Percentiles rank a stretch among this genome's conserved stretches.
Evolutionary conservation across 169 alveolate genomes (phyloP).

Genomic region (Plasmodium relictum): DNA sequence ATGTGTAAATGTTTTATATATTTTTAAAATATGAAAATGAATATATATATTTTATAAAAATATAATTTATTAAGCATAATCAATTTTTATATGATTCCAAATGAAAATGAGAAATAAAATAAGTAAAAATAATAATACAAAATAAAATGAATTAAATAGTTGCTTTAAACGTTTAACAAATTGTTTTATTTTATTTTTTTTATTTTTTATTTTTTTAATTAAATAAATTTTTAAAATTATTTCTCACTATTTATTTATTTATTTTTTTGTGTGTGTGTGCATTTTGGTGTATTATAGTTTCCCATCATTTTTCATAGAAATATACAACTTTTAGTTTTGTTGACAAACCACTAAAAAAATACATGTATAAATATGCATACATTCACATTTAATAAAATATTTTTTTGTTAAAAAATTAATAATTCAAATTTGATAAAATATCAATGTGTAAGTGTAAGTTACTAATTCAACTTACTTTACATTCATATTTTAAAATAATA

Average conservation of each 20-base stretch:
- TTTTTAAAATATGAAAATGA: conserved; percentile 1
- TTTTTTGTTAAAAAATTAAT: conserved; percentile 1
- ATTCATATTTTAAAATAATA: not conserved
- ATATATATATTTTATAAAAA: not conserved
- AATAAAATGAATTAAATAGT: conserved; percentile 5
- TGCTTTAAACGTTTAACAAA: not conserved
- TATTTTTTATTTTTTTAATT: too few species aligned
- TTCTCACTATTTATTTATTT: not conserved
- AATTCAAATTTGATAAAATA: not conserved
- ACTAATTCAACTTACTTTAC: not conserved
- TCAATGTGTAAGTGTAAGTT: conserved; percentile 3
- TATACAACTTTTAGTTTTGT: conserved; percentile 28
- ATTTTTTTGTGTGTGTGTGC: conserved; percentile 31
- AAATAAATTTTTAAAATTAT: not conserved
- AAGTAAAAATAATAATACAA: not conserved
- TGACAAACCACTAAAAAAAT: not conserved
- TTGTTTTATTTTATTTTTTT: not conserved
- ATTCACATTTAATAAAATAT: not conserved
- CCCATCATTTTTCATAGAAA: conserved; percentile 22
- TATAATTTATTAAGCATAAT: conserved; percentile 15
- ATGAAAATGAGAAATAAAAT: conserved; percentile 1
- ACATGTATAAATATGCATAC: not conserved
- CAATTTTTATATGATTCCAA: conserved; percentile 5
- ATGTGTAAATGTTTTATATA: not conserved
- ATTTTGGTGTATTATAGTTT: conserved; percentile 46